These are phyloP conservation scores for Cajanus cajan DNA, from an alignment of 306 rosid genomes.

Conservation along the genomic window DNA sequence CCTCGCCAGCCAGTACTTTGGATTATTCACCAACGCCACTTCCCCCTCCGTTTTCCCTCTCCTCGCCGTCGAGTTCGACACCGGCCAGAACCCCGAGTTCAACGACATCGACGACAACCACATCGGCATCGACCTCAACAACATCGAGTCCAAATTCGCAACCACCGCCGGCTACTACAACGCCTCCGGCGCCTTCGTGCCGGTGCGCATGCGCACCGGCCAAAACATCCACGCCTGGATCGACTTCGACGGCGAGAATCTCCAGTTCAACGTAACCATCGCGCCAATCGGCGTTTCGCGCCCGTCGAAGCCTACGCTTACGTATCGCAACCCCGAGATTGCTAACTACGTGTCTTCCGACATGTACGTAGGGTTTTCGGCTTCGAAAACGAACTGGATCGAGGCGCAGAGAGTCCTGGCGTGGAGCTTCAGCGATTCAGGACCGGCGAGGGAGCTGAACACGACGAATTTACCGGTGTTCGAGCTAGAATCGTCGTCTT, in stretches of 20 bases:
- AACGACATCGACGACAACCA: constrained; percentile 71
- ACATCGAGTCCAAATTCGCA: background rate
- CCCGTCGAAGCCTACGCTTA: constrained; percentile 59
- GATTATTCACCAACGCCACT: constrained; percentile 67
- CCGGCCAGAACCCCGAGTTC: constrained; percentile 80
- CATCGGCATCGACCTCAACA: constrained; percentile 77
- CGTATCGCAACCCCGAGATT: constrained; percentile 40
- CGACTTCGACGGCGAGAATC: constrained; percentile 57
- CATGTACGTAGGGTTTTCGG: constrained; percentile 89
- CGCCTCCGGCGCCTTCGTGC: constrained; percentile 51
- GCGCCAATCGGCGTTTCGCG: constrained; percentile 61
- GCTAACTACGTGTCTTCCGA: constrained; percentile 63
- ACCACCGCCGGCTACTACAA: constrained; percentile 60
- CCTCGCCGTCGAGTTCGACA: constrained; percentile 80
- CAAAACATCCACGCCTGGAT: constrained; percentile 76
- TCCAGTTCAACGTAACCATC: constrained; percentile 60
- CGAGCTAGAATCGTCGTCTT: constrained; percentile 21
- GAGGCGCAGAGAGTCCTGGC: constrained; percentile 79
- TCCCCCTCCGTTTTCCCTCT: constrained; percentile 49
- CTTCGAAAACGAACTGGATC: constrained; percentile 71
- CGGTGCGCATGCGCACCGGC: constrained; percentile 63
- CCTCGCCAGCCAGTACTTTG: constrained; percentile 80
- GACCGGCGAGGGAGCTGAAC: constrained; percentile 60
- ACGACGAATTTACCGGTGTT: constrained; percentile 63
- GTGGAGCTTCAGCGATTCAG: constrained; percentile 84